Evolutionary conservation across 164 flowering plant genomes (phyloP), one percentile per base, ranked within the genome.

Genomic region (Sextonia rubra): DNA sequence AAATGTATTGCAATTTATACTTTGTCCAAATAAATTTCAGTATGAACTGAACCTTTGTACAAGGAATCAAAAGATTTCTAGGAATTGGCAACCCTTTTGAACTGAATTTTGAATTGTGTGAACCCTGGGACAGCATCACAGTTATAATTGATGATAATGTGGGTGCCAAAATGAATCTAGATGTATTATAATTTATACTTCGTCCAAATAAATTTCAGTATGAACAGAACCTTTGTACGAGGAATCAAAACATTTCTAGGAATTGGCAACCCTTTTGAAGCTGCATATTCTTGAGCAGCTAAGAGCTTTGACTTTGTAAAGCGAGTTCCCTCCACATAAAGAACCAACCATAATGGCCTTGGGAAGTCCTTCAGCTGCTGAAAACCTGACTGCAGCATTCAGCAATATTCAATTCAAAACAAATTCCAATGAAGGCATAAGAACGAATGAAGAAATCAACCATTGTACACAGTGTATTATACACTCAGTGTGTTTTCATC

Each of bases 251-350:
- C 92, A 85, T 95, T 93, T 82, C 88, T 86, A 72, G 99, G 99
- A 66, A 90, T 72, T 64, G 93, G 93, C 73, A 93, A 76, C 64
- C 97, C 97, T 12, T 79, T 27, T 30, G 97, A 84, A 73, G 87
- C 69, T 68, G 99, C 99, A 85, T 95, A 95, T 78, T 93, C 93
- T 83, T 95, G 98, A 79, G 99, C 98, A 32, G 97, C 98, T 82
- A 82, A 80, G 80, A 95, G 99, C 75, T 95, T 95, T 69, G 88
- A 90, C 77, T 84, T 82, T 0, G 99, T 93, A 73, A 93, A 95
- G 37, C 99, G 97, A 76, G 99, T 95, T 65, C 99, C 99, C 82
- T 95, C 99, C 0, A 90, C 97, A 84, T 91, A 95, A 73, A 95
- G 97, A 68, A 97, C 97, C 83, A 95, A 79, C 99, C 98, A 95